These are phyloP conservation scores for Podospora sp. DNA, from an alignment of 495 filamentous ascomycete genomes.

Conservation along the genomic window DNA sequence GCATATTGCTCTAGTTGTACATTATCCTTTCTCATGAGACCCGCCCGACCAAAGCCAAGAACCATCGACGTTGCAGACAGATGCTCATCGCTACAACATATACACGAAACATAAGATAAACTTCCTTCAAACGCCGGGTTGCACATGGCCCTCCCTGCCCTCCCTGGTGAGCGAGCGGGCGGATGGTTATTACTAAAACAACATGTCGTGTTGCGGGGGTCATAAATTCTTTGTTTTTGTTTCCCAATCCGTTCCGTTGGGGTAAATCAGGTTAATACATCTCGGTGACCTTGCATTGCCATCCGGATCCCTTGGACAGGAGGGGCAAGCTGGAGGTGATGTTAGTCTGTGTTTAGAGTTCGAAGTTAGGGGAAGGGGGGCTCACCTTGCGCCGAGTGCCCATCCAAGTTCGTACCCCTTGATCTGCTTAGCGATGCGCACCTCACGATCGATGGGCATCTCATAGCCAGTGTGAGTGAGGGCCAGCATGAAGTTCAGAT, in stretches of 20 bases:
- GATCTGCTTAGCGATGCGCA: constrained; percentile 98
- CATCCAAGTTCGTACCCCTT: constrained; percentile 95
- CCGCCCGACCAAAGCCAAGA: background rate
- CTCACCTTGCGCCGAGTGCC: constrained; percentile 95
- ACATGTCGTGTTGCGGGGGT: background rate
- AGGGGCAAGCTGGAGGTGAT: constrained; percentile 47
- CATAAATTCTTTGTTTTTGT: background rate
- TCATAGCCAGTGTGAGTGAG: constrained; percentile 95
- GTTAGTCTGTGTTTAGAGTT: constrained; percentile 43
- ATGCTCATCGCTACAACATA: background rate
- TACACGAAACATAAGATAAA: background rate
- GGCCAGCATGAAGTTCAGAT: constrained; percentile 92
- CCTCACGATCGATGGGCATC: constrained; percentile 94
- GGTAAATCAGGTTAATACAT: constrained; percentile 32
- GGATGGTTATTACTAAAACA: background rate
- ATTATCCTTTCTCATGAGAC: background rate
- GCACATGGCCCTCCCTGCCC: background rate
- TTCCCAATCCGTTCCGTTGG: background rate
- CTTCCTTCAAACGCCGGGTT: background rate
- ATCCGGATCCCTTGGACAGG: constrained; percentile 49
- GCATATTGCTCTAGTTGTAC: background rate
- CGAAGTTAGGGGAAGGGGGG: constrained; percentile 21
- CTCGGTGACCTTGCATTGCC: constrained; percentile 53
- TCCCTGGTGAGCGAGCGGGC: background rate
- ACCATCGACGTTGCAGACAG: background rate